Conservation (phyloP, 495 filamentous ascomycete genomes). For the Penicillium canescens region DNA sequence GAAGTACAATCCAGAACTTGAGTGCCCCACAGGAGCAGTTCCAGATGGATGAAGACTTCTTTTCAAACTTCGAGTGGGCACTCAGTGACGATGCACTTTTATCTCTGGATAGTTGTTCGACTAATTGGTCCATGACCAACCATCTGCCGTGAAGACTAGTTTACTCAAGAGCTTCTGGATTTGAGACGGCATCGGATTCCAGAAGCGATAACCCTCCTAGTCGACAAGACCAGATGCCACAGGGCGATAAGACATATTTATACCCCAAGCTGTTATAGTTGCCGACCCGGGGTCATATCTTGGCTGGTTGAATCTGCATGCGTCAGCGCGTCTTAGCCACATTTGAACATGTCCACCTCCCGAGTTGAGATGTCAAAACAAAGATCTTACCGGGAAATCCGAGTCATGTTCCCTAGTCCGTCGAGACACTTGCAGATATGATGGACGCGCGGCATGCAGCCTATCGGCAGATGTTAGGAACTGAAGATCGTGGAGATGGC, state of each 20-base stretch:
- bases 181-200: not conserved
- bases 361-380: not conserved
- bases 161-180: not conserved
- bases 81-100: slow-evolving; percentile 33
- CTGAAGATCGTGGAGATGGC: too few relatives aligned
- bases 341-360: not conserved
- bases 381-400: not conserved
- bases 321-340: not conserved
- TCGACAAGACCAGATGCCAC: not conserved
- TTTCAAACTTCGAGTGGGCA: slow-evolving; percentile 42
- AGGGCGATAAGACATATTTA: too few relatives aligned
- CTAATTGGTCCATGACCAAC: slow-evolving; percentile 18
- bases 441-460: not conserved
- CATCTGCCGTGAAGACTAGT: slow-evolving; percentile 12
- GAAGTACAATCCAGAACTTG: not conserved
- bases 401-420: not conserved
- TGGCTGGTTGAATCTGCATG: not conserved
- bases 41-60: slow-evolving; percentile 38
- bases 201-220: not conserved
- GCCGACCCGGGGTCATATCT: not conserved
- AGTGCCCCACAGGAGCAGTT: slow-evolving; percentile 23
- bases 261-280: not conserved
- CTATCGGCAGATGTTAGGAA: too few relatives aligned
- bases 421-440: not conserved
- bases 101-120: slow-evolving; percentile 21